Conservation (phyloP, 148 eudicot species). For the Camellia lanceoleosa region DNA sequence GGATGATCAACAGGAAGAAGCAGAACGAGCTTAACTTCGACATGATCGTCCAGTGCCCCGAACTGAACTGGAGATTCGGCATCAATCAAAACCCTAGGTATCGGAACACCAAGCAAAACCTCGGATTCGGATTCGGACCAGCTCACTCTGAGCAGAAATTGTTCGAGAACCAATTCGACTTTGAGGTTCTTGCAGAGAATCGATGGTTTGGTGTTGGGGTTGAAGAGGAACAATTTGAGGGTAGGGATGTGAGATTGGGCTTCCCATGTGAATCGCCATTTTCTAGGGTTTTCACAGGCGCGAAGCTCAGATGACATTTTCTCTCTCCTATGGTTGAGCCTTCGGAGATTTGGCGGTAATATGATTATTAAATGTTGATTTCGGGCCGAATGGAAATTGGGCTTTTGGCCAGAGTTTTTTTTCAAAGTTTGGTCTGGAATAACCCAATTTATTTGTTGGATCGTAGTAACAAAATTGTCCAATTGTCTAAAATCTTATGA, state of each 20-base stretch:
- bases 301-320: slow-evolving; percentile 17
- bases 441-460: too few species aligned
- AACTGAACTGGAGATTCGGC: slow-evolving; percentile 51
- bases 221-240: slow-evolving; percentile 69
- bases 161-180: slow-evolving; percentile 35
- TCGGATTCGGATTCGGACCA: slow-evolving; percentile 36
- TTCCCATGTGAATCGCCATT: slow-evolving; percentile 91
- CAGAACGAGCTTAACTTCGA: slow-evolving; percentile 63
- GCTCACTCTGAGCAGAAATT: slow-evolving; percentile 36
- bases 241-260: slow-evolving; percentile 79
- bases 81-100: slow-evolving; percentile 79
- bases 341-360: slow-evolving; percentile 19
- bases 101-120: slow-evolving; percentile 47
- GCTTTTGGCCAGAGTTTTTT: neutral
- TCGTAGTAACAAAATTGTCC: too few species aligned
- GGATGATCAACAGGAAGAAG: slow-evolving; percentile 89
- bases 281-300: slow-evolving; percentile 53
- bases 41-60: slow-evolving; percentile 52
- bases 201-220: slow-evolving; percentile 37
- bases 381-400: neutral
- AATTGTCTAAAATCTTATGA: too few species aligned
- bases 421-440: neutral
- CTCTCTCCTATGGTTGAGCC: neutral
- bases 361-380: neutral
- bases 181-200: slow-evolving; percentile 42